Conservation (phyloP, 2,329 filamentous ascomycete genomes). For the Aspergillus ustus region DNA sequence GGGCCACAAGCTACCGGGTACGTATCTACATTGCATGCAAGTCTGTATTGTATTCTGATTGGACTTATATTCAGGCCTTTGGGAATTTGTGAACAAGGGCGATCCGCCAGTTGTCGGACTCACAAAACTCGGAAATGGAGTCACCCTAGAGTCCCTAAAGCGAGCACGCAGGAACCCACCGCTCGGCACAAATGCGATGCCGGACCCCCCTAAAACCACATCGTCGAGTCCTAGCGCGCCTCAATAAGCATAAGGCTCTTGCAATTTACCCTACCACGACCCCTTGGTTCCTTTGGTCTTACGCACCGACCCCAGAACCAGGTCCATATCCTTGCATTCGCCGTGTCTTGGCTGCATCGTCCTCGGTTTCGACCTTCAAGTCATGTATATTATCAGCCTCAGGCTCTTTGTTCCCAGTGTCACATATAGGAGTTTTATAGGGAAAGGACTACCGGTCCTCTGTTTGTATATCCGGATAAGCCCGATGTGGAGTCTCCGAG, state of each 20-base stretch:
- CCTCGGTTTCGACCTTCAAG: constrained; percentile 41
- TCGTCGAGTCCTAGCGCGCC: constrained; percentile 42
- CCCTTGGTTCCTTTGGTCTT: constrained; percentile 24
- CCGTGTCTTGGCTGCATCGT: constrained; percentile 48
- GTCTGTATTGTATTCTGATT: constrained; percentile 22
- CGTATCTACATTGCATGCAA: constrained; percentile 36
- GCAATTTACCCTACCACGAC: constrained; percentile 14
- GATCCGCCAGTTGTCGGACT: constrained; percentile 89
- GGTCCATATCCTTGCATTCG: constrained; percentile 59
- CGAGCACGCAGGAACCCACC: constrained; percentile 72
- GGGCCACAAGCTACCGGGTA: constrained; percentile 91
- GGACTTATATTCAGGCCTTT: constrained; percentile 52
- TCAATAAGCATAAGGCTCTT: constrained; percentile 34
- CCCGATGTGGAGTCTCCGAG: constrained; percentile 58
- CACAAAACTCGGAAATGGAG: constrained; percentile 80
- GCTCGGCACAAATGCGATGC: constrained; percentile 36
- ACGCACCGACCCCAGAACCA: constrained; percentile 61
- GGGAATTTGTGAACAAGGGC: constrained; percentile 92
- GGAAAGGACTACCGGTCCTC: constrained; percentile 40
- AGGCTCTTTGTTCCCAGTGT: constrained; percentile 27
- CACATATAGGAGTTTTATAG: constrained; percentile 36
- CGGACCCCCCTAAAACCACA: constrained; percentile 36
- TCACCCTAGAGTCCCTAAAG: constrained; percentile 83
- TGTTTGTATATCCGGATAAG: constrained; percentile 40
- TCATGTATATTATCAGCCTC: constrained; percentile 48